Evolutionary conservation across 176 grass and related monocot species (phyloP).

Genomic region (Ensete glaucum): DNA sequence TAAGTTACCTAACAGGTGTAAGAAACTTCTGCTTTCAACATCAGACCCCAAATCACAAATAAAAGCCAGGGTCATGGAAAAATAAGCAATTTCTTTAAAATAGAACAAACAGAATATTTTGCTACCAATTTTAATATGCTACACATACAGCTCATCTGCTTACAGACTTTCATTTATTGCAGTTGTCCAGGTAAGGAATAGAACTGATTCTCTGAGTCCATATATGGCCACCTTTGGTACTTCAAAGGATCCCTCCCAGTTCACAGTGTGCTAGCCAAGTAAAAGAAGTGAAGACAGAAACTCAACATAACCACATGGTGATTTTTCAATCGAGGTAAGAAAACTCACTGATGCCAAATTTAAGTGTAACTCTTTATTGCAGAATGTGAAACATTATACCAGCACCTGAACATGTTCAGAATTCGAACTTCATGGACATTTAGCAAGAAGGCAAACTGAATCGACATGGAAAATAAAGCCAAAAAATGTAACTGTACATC

Average conservation of each 20-base stretch:
- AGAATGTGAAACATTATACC: conserved; percentile 21
- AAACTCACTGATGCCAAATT: conserved; percentile 16
- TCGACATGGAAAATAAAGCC: neutral
- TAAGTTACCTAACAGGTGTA: neutral
- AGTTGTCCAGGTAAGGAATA: conserved; percentile 7
- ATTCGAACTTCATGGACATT: conserved; percentile 12
- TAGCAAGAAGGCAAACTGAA: conserved; percentile 6
- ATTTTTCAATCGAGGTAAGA: conserved; percentile 8
- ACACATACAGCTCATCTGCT: conserved; percentile 10
- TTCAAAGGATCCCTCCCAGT: conserved; percentile 1
- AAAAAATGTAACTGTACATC: neutral
- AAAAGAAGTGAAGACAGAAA: conserved; percentile 1
- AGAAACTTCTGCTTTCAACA: neutral
- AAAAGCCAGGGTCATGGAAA: neutral
- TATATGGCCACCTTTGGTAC: conserved; percentile 13
- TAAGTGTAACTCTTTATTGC: conserved; percentile 16
- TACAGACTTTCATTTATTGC: conserved; percentile 11
- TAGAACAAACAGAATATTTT: neutral
- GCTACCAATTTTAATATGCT: conserved; percentile 18
- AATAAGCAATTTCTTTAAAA: neutral
- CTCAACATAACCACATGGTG: conserved; percentile 14
- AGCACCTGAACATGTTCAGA: conserved; percentile 15
- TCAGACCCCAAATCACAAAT: neutral
- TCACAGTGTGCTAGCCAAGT: conserved; percentile 13
- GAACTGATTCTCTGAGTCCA: conserved; percentile 8